Evolutionary conservation across 1,284 basidiomycete genomes (phyloP).

Genomic region (Cryptococcus sp.): DNA sequence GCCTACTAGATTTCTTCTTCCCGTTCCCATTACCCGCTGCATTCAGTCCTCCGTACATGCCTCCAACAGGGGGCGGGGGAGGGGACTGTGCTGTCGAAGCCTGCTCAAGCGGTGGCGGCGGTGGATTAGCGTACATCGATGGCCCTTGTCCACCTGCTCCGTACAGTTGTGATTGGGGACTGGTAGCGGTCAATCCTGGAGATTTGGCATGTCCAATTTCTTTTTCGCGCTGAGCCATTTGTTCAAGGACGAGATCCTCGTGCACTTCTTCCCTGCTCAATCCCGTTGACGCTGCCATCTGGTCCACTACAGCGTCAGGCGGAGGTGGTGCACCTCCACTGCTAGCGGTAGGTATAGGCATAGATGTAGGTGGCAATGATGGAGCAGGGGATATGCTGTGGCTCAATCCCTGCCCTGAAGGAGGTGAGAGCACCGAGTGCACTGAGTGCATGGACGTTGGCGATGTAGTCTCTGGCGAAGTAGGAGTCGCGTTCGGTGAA

Average conservation of each 20-base stretch:
- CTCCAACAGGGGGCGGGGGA: slow-evolving; percentile 2
- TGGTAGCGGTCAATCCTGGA: neutral
- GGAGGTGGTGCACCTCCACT: neutral
- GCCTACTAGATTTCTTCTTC: slow-evolving; percentile 65
- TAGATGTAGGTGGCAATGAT: neutral
- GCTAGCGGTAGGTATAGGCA: neutral
- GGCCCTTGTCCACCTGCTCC: neutral
- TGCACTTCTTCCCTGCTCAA: slow-evolving; percentile 24
- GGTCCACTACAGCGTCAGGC: neutral
- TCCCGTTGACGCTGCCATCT: neutral
- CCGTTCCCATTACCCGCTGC: slow-evolving; percentile 15
- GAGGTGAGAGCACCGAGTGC: neutral
- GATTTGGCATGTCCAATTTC: slow-evolving; percentile 23
- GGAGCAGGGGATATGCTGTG: neutral
- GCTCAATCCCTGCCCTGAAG: no score
- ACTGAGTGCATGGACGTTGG: neutral
- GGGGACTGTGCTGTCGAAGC: neutral
- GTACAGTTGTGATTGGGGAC: neutral
- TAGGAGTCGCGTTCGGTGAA: slow-evolving; percentile 22
- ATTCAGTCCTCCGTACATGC: slow-evolving; percentile 8
- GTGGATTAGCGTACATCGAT: neutral
- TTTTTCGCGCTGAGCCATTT: slow-evolving; percentile 29
- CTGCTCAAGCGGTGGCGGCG: neutral
- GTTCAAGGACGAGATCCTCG: slow-evolving; percentile 27
- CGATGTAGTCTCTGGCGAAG: slow-evolving; percentile 4